Percentiles rank a stretch among this genome's conserved stretches.
Evolutionary conservation across 805 yeast genomes (phyloP).

Genomic region (Barnettozyma siamensis): DNA sequence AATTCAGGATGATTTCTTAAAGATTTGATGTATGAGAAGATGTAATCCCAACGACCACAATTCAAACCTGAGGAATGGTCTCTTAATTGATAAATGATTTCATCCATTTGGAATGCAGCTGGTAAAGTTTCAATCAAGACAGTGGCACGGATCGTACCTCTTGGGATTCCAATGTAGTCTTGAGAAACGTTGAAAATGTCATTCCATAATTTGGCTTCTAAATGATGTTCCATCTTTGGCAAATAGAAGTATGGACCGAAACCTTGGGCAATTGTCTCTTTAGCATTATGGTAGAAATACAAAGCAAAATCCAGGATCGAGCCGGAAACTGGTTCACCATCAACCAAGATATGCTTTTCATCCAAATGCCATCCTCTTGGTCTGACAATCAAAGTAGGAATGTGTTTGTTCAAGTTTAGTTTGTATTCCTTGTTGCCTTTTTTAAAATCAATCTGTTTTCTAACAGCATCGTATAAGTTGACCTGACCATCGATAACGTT

Average conservation of each 20-base stretch:
- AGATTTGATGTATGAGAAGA: slow-evolving; percentile 73
- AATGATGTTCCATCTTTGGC: slow-evolving; percentile 83
- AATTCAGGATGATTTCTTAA: slow-evolving; percentile 63
- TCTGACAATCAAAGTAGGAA: slow-evolving; percentile 76
- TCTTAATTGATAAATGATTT: slow-evolving; percentile 69
- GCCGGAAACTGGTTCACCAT: slow-evolving; percentile 72
- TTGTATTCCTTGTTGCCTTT: slow-evolving; percentile 34
- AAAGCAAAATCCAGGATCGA: slow-evolving; percentile 76
- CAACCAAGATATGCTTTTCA: slow-evolving; percentile 65
- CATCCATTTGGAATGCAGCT: slow-evolving; percentile 84
- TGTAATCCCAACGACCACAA: slow-evolving; percentile 90
- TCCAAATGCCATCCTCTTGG: slow-evolving; percentile 88
- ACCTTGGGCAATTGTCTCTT: slow-evolving; percentile 53
- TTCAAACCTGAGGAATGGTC: slow-evolving; percentile 76
- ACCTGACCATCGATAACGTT: slow-evolving; percentile 79
- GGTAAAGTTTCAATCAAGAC: slow-evolving; percentile 80
- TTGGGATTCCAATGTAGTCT: slow-evolving; percentile 58
- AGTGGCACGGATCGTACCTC: slow-evolving; percentile 79
- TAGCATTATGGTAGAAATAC: slow-evolving; percentile 72
- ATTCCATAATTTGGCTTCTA: slow-evolving; percentile 81
- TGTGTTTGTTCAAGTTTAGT: slow-evolving; percentile 37
- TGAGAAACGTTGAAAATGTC: slow-evolving; percentile 73
- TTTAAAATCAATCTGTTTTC: slow-evolving; percentile 55
- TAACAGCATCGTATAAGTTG: slow-evolving; percentile 68
- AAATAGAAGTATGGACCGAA: slow-evolving; percentile 77